Base-by-base conservation (phyloP, 805 yeast genomes). In the Huiozyma naganishii region DNA sequence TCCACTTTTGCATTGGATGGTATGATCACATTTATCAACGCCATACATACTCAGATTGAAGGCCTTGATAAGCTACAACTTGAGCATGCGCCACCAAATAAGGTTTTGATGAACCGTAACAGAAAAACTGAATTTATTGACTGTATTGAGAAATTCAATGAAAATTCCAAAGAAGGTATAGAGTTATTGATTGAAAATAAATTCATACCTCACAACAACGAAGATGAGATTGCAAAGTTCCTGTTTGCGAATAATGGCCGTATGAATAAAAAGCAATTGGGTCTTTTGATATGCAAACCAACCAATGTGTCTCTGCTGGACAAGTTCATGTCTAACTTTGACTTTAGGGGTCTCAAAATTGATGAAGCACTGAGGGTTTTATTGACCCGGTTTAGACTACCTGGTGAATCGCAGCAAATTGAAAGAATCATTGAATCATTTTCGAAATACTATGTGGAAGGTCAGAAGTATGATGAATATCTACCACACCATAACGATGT, bases 321-420 rank as follows among this genome's bases (percentile, higher is more conserved):
- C 39, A 68, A 73, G 40, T 92, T 87, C 56, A 74, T 90, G 49
- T 68, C 69, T 1, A 62, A 77, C 44, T 82, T 90, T 59, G 90
- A 89, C 44, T 89, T 89, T 58, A 67, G 71, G 32, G 82, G 76
- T 12, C 68, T 83, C 52, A 72, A 97, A 55, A 89, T 94, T 3
- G 99, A 92, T 62, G 97, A 90, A 63, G 96, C 96, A 0, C 68
- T 92, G 42, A 74, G 99, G 54, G 71, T 84, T 42, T 62, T 92
- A 47, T 69, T 94, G 51, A 83, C 84, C 44, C 76, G 83, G 23
- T 90, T 92, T 58, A 76, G 98, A 60, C 71, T 92, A 41, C 97
- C 97, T 1, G 99, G 99, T 47, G 99, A 92, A 65, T 83, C 97
- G 0, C 97, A 88, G 57, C 96, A 87, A 62, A 92, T 92, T 59